Base-by-base conservation (phyloP, 495 filamentous ascomycete species). In the Penicillium tannophilum region DNA sequence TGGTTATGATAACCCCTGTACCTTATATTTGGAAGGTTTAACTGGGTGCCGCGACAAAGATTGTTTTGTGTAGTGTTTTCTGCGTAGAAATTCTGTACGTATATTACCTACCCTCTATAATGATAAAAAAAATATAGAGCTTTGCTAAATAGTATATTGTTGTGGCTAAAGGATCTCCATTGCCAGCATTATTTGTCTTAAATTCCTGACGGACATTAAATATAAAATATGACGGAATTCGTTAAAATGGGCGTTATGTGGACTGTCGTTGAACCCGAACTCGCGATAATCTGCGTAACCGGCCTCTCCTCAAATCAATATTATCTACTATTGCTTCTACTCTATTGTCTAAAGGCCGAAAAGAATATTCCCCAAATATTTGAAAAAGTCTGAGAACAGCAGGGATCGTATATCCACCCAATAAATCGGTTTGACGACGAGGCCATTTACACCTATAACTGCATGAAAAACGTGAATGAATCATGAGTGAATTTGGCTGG, bases 161-260 rank as follows among this genome's bases (percentile, higher is more conserved):
- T 33, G n/a, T 3, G 5, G 31, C 4, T 46, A 30, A 24, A 50
- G 47, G 8, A 24, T 50, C 24, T 50, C 47, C n/a, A 50, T 33
- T 9, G 33, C 33, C 10, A 50, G 47, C 31, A 50, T 50, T 26
- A 14, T 50, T 8, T 24, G 47, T 17, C 26, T 50, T 24, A 7
- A 31, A 50, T 33, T 14, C 47, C 33, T 50, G 17, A 33, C 33
- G 47, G 47, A 24, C 11, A 50, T 50, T 50, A 8, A 26, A 50
- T n/a, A 33, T 50, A 3, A 3, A n/a, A 50, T 19, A 50, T 50
- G 0, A 50, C 47, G 11, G 26, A 17, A 17, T 31, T 24, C 2
- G 47, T 33, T 50, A 24, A 50, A 33, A 33, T 50, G 47, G 47
- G 10, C 24, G 47, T 50, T 24, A 50, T 50, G 47, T 50, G 47